phyloP scores from a whole-genome alignment of 2,329 filamentous ascomycete genomes.

The Aspergillus tamarii region DNA sequence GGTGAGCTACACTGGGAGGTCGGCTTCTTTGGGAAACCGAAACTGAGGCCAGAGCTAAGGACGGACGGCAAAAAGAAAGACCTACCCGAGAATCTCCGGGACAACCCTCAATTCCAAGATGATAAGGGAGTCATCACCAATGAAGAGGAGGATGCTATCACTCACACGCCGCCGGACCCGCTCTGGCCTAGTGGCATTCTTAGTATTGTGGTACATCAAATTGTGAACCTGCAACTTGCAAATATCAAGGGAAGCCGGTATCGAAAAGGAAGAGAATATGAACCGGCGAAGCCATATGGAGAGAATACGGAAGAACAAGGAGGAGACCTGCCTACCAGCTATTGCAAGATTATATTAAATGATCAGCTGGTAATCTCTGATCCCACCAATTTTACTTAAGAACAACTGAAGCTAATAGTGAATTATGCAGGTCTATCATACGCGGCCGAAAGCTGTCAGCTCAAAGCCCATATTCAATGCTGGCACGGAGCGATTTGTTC shows the following conservation, averaged over 20 bases:
- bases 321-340: slow-evolving; percentile 80
- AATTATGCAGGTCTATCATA: slow-evolving; percentile 71
- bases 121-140: slow-evolving; percentile 79
- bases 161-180: slow-evolving; percentile 91
- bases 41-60: slow-evolving; percentile 79
- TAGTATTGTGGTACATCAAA: slow-evolving; percentile 86
- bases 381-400: background rate
- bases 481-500: slow-evolving; percentile 87
- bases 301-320: slow-evolving; percentile 85
- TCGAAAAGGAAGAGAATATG: slow-evolving; percentile 81
- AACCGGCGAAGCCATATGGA: slow-evolving; percentile 82
- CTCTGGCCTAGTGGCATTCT: slow-evolving; percentile 91
- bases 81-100: slow-evolving; percentile 72
- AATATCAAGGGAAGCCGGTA: slow-evolving; percentile 85
- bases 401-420: background rate
- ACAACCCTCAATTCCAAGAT: slow-evolving; percentile 79
- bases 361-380: slow-evolving; percentile 68
- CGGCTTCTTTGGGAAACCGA: slow-evolving; percentile 89
- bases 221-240: slow-evolving; percentile 90
- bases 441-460: slow-evolving; percentile 89
- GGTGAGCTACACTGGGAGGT: slow-evolving; percentile 96
- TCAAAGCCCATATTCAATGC: slow-evolving; percentile 97
- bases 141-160: slow-evolving; percentile 78
- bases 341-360: slow-evolving; percentile 90
- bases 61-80: slow-evolving; percentile 84